Percentiles rank a stretch among this genome's conserved stretches.
Evolutionary conservation across 139 green algal species (phyloP).

Genomic region (Tetraselmis chui): DNA sequence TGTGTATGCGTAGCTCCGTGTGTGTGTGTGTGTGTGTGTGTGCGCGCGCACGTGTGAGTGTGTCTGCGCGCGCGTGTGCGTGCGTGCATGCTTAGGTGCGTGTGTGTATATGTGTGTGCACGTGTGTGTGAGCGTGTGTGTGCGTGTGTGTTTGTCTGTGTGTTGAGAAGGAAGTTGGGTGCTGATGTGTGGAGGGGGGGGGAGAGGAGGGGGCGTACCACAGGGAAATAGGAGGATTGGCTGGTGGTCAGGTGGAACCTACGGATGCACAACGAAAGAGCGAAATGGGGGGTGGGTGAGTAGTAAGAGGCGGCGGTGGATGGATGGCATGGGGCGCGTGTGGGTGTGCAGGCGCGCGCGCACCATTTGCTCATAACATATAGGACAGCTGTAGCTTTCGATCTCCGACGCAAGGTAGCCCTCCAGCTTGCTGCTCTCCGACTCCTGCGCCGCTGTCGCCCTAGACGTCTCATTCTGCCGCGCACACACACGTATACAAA

Average conservation of each 20-base stretch:
- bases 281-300: not conserved
- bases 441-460: not conserved
- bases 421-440: not conserved
- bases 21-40: no score
- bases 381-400: not conserved
- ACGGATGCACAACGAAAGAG: not conserved
- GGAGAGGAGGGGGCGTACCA: not conserved
- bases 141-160: no score
- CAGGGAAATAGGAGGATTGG: not conserved
- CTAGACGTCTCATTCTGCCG: not conserved
- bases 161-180: no score
- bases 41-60: no score
- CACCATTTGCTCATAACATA: conserved; percentile 3
- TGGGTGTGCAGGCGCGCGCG: no score
- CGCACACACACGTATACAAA: no score
- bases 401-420: not conserved
- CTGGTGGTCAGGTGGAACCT: not conserved
- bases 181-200: not conserved
- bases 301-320: not conserved
- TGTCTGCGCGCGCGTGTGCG: no score
- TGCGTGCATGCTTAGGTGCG: no score
- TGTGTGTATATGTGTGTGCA: no score
- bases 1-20: no score
- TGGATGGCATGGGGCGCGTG: no score
- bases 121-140: no score